These are phyloP conservation scores for Stagonosporopsis chrysanthemi DNA, from an alignment of 2,329 filamentous ascomycete species.

Conservation along the genomic window DNA sequence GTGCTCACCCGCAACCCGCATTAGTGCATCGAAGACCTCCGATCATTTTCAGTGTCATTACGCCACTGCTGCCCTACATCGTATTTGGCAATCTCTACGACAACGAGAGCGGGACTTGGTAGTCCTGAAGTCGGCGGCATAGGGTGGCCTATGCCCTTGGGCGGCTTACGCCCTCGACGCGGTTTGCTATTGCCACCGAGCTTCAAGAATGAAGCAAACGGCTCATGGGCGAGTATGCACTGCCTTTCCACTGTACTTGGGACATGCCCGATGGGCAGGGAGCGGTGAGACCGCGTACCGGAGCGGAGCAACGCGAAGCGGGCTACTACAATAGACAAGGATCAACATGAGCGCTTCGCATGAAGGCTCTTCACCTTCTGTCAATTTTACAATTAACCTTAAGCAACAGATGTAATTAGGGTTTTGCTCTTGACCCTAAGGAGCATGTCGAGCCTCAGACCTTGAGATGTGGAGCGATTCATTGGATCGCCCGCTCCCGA, in stretches of 20 bases:
- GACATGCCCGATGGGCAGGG: conserved; percentile 4
- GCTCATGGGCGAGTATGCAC: conserved; percentile 3
- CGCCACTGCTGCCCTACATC: conserved; percentile 4
- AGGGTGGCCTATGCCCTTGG: neutral
- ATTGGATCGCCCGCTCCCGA: conserved; percentile 19
- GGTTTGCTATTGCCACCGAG: conserved; percentile 12
- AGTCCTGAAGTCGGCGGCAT: conserved; percentile 9
- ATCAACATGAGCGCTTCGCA: neutral
- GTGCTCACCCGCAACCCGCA: conserved; percentile 24
- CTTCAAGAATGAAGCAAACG: conserved; percentile 10
- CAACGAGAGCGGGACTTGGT: conserved; percentile 3
- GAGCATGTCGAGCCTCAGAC: conserved; percentile 23
- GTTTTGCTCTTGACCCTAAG: conserved; percentile 22
- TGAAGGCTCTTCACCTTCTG: neutral
- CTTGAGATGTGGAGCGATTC: conserved; percentile 6
- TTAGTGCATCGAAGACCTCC: conserved; percentile 20
- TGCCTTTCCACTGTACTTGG: conserved; percentile 2
- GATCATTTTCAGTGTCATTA: conserved; percentile 8
- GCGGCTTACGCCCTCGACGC: conserved; percentile 4
- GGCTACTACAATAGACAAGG: conserved; percentile 7
- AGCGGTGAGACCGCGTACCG: conserved; percentile 12
- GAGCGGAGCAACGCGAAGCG: conserved; percentile 3
- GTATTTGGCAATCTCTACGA: conserved; percentile 14
- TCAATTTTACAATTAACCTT: conserved; percentile 12
- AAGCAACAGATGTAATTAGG: conserved; percentile 20